phyloP scores from a whole-genome alignment of 2,329 filamentous ascomycete genomes.

The Trichoderma afroharzianum region DNA sequence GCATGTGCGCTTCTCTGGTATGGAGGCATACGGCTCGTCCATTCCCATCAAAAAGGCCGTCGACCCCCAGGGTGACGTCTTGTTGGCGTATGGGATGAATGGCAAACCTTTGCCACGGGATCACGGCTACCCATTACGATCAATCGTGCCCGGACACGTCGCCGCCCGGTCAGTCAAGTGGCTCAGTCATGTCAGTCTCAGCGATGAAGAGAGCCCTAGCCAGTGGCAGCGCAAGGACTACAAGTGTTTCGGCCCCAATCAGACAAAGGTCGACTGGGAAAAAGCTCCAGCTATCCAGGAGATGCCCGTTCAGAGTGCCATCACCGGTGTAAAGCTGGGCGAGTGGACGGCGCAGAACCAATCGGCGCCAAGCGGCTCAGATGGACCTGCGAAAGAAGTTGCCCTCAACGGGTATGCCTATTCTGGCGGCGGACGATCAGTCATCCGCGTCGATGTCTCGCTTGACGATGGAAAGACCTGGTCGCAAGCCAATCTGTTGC shows the following conservation, averaged over 20 bases:
- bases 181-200: constrained; percentile 60
- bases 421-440: constrained; percentile 62
- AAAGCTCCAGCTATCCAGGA: constrained; percentile 62
- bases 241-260: constrained; percentile 65
- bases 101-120: constrained; percentile 58
- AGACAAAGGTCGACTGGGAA: constrained; percentile 59
- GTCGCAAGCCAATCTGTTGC: constrained; percentile 59
- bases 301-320: constrained; percentile 64
- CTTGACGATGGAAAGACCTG: constrained; percentile 61
- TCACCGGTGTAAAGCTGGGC: constrained; percentile 49
- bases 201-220: constrained; percentile 62
- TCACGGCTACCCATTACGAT: constrained; percentile 62
- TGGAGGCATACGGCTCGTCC: constrained; percentile 59
- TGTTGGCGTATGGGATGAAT: constrained; percentile 67
- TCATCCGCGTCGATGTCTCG: constrained; percentile 65
- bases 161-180: constrained; percentile 68
- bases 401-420: constrained; percentile 62
- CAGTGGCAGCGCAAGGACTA: constrained; percentile 67
- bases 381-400: constrained; percentile 27
- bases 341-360: constrained; percentile 28
- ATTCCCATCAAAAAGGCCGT: constrained; percentile 58
- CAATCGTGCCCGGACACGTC: constrained; percentile 62
- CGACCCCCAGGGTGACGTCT: constrained; percentile 59
- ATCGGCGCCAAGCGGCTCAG: neutral
- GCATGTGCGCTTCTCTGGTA: constrained; percentile 56